Base-by-base conservation (phyloP, 75 land plant genomes). In the Selaginella tamariscina region DNA sequence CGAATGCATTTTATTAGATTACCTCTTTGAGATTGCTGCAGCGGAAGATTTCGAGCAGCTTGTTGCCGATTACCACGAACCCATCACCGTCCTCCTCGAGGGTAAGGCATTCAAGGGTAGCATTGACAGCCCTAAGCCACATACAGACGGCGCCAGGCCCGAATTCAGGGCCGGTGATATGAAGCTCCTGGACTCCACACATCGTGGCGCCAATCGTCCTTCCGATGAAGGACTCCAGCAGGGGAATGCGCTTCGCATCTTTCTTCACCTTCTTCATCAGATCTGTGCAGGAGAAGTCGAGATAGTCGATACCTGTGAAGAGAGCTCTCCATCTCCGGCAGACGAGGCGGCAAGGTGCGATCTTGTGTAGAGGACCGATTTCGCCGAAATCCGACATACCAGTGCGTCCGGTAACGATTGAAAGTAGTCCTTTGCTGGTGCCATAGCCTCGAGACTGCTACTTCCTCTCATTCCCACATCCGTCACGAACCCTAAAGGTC, bases 331-430 rank as follows among this genome's bases (percentile, higher is more conserved):
- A 39, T 5, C 49, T 5, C 11, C 49, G 49, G 15, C 49, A 39
- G 49, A 39, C 49, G 49, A 39, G 49, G 49, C 49, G 49, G 49
- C 49, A 39, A 15, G 49, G 49, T 15, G 49, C 49, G 49, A 39
- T 39, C 49, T 39, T 39, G 49, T 39, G 49, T 5, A 39, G 49
- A 5, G 49, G 49, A 5, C 49, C 49, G 49, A 39, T 39, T 15
- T 39, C 49, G 49, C 49, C 49, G 49, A 39, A 39, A 39, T 39
- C 11, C 49, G 49, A 15, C 49, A 39, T 5, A 39, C 49, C 11
- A 39, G 49, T 15, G 49, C 49, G 49, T 39, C 49, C 11, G 49
- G 49, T 5, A 39, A 15, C 5, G 49, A 5, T 39, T 39, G 49
- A 15, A 39, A 39, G 49, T 39, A 39, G 49, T 39, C 49, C 49